Conservation (phyloP, 2,329 filamentous ascomycete species). For the Aspergillus niger region DNA sequence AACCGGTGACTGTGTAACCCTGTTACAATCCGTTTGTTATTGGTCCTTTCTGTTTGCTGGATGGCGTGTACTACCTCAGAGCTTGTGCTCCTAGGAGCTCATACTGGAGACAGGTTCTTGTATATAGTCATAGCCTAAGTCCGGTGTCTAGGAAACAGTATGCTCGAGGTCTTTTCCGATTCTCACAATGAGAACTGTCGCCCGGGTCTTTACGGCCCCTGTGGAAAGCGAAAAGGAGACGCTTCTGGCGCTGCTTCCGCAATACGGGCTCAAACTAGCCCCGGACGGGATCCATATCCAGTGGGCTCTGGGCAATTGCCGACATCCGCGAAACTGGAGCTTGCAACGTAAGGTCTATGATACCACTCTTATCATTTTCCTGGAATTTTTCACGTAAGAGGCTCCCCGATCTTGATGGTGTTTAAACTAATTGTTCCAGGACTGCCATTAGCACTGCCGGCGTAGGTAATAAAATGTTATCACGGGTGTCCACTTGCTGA, state of each 20-base stretch:
- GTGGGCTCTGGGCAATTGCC: slow-evolving; percentile 33
- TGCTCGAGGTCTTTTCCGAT: background rate
- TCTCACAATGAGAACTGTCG: background rate
- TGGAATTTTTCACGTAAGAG: slow-evolving; percentile 39
- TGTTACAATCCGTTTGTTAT: background rate
- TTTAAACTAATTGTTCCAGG: slow-evolving; percentile 20
- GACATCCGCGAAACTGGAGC: slow-evolving; percentile 38
- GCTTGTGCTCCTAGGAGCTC: background rate
- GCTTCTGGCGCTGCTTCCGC: slow-evolving; percentile 23
- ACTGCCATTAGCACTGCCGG: slow-evolving; percentile 40
- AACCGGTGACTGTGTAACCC: background rate
- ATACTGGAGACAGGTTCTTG: background rate
- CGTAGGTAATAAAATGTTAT: slow-evolving; percentile 22
- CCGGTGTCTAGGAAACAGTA: background rate
- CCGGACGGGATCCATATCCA: slow-evolving; percentile 34
- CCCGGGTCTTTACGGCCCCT: slow-evolving; percentile 14
- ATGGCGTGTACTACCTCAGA: background rate
- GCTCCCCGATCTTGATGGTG: background rate
- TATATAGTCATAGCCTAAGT: background rate
- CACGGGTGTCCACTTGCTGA: slow-evolving; percentile 1
- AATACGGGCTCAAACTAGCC: slow-evolving; percentile 32
- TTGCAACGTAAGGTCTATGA: slow-evolving; percentile 32
- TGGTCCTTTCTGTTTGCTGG: background rate
- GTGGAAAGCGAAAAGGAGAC: slow-evolving; percentile 19
- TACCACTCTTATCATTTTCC: slow-evolving; percentile 27